A percentile compares a stretch with the other conserved stretches of the same genome.
Conservation (phyloP, 73 alveolate species). For the Diophrys appendiculata region DNA sequence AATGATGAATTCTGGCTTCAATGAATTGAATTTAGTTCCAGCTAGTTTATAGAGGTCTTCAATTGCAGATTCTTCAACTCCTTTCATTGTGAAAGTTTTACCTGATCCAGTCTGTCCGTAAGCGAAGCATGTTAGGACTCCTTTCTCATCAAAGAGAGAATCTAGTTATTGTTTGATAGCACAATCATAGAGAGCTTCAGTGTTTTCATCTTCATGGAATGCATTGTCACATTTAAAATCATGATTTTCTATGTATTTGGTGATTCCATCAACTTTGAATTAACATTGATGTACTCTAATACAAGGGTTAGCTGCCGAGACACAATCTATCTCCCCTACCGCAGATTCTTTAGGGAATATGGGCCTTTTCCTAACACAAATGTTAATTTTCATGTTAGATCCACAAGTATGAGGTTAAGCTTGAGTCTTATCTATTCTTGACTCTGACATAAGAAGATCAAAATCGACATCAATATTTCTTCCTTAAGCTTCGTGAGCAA, state of each 20-base stretch:
- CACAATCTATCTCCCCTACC: constrained; percentile 95
- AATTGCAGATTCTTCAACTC: constrained; percentile 85
- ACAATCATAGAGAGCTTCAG: constrained; percentile 79
- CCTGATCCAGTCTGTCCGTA: constrained; percentile 99
- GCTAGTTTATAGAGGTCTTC: constrained; percentile 65
- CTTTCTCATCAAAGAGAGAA: constrained; percentile 69
- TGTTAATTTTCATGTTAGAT: constrained; percentile 83
- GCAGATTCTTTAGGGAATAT: constrained; percentile 87
- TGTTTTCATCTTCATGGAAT: constrained; percentile 83
- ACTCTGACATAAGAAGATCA: constrained; percentile 71
- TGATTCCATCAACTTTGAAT: constrained; percentile 96
- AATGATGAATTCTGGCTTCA: constrained; percentile 56
- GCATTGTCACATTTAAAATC: constrained; percentile 90
- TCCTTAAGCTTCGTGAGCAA: constrained; percentile 23
- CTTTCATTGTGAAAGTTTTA: constrained; percentile 96
- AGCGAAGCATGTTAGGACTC: constrained; percentile 97
- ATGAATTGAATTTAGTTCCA: not conserved
- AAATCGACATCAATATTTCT: constrained; percentile 81
- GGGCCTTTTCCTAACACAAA: constrained; percentile 98
- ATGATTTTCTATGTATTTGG: constrained; percentile 93
- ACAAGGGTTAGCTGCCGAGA: constrained; percentile 92
- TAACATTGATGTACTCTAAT: constrained; percentile 90
- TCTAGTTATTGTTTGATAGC: constrained; percentile 80
- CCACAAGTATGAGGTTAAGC: constrained; percentile 62
- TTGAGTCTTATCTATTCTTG: constrained; percentile 58